Conservation (phyloP, 345 rosid species). For the Brassica cretica region DNA sequence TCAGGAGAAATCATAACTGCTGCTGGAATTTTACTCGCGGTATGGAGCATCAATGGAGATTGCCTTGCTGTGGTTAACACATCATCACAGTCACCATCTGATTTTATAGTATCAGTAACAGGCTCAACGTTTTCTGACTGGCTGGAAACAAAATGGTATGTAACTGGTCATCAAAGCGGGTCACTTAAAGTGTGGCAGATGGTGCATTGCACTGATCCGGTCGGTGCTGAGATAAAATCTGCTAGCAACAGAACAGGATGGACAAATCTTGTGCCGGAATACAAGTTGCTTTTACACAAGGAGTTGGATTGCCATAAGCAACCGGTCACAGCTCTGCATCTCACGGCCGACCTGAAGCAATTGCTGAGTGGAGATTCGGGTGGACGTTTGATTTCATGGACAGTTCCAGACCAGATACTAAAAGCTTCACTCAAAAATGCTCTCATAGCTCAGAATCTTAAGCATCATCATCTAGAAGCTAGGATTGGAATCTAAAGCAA, state of each 20-base stretch:
- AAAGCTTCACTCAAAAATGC: constrained; percentile 44
- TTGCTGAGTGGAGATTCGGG: background rate
- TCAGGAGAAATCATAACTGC: constrained; percentile 94
- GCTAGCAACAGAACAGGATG: constrained; percentile 50
- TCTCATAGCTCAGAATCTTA: constrained; percentile 5
- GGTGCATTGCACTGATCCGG: constrained; percentile 68
- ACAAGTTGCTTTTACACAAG: constrained; percentile 75
- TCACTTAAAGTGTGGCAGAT: constrained; percentile 94
- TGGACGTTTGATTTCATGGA: constrained; percentile 37
- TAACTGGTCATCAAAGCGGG: constrained; percentile 98
- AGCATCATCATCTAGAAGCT: constrained; percentile 10
- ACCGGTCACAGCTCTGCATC: constrained; percentile 46
- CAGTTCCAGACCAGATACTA: constrained; percentile 73
- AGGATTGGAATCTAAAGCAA: constrained; percentile 17
- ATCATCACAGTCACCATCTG: constrained; percentile 94
- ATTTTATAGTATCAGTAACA: constrained; percentile 81
- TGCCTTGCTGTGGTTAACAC: constrained; percentile 88
- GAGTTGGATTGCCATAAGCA: constrained; percentile 83
- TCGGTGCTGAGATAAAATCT: constrained; percentile 49
- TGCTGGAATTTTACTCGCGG: constrained; percentile 89
- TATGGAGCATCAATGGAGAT: constrained; percentile 98
- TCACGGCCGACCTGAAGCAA: background rate
- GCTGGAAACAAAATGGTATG: constrained; percentile 90
- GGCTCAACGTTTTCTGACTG: constrained; percentile 86
- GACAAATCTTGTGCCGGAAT: constrained; percentile 70